Base-by-base conservation (phyloP, 2,329 filamentous ascomycete species). In the Pezicula rhizophila region DNA sequence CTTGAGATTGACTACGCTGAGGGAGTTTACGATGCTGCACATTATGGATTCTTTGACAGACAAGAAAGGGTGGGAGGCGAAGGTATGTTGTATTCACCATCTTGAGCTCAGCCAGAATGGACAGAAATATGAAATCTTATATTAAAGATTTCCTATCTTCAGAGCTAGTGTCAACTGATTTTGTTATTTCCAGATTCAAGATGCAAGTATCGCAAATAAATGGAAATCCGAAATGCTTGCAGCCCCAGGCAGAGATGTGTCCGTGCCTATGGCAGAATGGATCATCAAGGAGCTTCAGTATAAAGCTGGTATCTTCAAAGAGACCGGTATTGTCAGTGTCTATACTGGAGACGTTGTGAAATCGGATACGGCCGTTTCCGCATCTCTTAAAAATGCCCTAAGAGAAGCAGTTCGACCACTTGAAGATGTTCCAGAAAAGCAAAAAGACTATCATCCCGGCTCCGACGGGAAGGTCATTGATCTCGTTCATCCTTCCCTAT, bases 401-500 rank as follows among this genome's bases (percentile, higher is more conserved):
- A 66, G 59, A 25, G 54, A 59, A 2, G 72, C 70, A 1, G 72
- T 78, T 28, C 60, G 62, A 1, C 60, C 60, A 0, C 66, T 87
- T 2, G 75, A 84, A 50, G 62, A 75, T 15, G 68, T 77, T 1
- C 72, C 75, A 0, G 72, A 76, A 6, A 47, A 66, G 0, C 44
- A 68, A 31, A 74, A 76, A 53, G 82, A 85, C 61, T 87, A 76
- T 73, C 79, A 85, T 61, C 82, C 82, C 0, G 68, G 73, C 2
- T 80, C 76, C 0, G 67, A 79, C 28, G 63, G 68, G 1, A 74
- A 72, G 51, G 80, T 87, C 2, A 72, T 82, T 0, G 76, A 87
- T 58, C 66, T 86, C 1, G 72, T 86, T 5, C 75, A 86, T 54
- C 81, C 82, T 1, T 85, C 80, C 0, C 67, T 86, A 6, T 86